These are phyloP conservation scores for Hortiboletus flavorubellus DNA, from an alignment of 768 basidiomycete genomes.

Conservation along the genomic window DNA sequence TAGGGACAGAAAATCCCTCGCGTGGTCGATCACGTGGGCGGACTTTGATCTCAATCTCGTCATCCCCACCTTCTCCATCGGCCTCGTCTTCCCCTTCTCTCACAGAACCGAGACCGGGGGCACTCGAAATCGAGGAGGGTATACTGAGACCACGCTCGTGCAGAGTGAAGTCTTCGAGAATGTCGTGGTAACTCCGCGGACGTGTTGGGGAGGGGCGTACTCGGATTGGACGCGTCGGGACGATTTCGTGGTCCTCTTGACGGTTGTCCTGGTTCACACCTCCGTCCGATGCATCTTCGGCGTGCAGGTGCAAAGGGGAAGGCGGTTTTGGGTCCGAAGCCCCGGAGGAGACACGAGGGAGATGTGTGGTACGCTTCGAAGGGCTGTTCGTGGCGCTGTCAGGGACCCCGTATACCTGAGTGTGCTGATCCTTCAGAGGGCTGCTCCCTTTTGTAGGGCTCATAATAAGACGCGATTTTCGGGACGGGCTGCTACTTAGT, in stretches of 20 bases:
- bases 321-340: constrained; percentile 7
- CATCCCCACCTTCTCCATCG: neutral
- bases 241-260: constrained; percentile 6
- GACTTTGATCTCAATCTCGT: neutral
- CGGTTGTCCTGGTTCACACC: neutral
- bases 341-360: constrained; percentile 21
- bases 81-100: constrained; percentile 20
- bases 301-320: constrained; percentile 3
- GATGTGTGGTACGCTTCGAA: constrained; percentile 16
- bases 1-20: neutral
- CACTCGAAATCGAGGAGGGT: constrained; percentile 30
- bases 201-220: constrained; percentile 37
- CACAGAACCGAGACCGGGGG: constrained; percentile 22
- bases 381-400: constrained; percentile 22
- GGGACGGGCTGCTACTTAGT: constrained; percentile 20
- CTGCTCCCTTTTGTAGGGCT: constrained; percentile 22
- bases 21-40: neutral
- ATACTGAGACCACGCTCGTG: constrained; percentile 31
- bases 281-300: neutral
- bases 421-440: constrained; percentile 15
- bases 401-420: constrained; percentile 2
- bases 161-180: constrained; percentile 59
- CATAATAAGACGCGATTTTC: constrained; percentile 23
- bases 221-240: constrained; percentile 22
- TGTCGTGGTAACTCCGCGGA: constrained; percentile 63